These are phyloP conservation scores for Asterophora parasitica DNA, from an alignment of 768 basidiomycete species.

Conservation along the genomic window DNA sequence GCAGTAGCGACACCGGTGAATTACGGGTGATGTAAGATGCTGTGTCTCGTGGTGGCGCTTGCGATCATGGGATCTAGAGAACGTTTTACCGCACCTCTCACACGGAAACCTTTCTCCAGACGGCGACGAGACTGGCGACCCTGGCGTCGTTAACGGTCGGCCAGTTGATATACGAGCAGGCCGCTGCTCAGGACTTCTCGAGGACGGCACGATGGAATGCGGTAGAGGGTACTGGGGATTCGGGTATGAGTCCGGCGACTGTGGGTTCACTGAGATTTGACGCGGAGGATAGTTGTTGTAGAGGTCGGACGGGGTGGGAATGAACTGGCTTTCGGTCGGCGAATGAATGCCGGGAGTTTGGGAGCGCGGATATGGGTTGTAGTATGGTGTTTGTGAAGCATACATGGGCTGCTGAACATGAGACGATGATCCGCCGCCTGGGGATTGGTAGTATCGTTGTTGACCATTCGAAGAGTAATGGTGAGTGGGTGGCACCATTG, in stretches of 20 bases:
- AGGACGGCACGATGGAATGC: conserved; percentile 26
- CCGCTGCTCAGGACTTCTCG: conserved; percentile 26
- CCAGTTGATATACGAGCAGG: conserved; percentile 35
- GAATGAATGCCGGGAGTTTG: conserved; percentile 17
- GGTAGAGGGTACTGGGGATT: conserved; percentile 19
- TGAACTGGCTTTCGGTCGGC: conserved; percentile 29
- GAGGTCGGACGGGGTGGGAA: conserved; percentile 46
- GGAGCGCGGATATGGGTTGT: conserved; percentile 18
- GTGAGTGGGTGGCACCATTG: conserved; percentile 24
- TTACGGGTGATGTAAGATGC: conserved; percentile 57
- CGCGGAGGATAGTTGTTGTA: conserved; percentile 27
- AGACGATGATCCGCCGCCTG: conserved; percentile 20
- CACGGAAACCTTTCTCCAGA: conserved; percentile 65
- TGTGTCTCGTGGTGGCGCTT: conserved; percentile 80
- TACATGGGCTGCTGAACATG: conserved; percentile 14
- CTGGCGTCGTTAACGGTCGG: conserved; percentile 36
- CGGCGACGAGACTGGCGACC: conserved; percentile 35
- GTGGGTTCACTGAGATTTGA: conserved; percentile 18
- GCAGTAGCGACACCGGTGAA: conserved; percentile 70
- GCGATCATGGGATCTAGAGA: conserved; percentile 76
- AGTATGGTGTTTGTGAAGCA: conserved; percentile 18
- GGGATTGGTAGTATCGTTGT: conserved; percentile 20
- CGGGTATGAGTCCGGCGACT: conserved; percentile 21
- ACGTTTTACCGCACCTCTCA: conserved; percentile 72
- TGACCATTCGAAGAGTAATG: conserved; percentile 25